phyloP scores from a whole-genome alignment of 2,329 filamentous ascomycete genomes.

The Neurospora sp. region DNA sequence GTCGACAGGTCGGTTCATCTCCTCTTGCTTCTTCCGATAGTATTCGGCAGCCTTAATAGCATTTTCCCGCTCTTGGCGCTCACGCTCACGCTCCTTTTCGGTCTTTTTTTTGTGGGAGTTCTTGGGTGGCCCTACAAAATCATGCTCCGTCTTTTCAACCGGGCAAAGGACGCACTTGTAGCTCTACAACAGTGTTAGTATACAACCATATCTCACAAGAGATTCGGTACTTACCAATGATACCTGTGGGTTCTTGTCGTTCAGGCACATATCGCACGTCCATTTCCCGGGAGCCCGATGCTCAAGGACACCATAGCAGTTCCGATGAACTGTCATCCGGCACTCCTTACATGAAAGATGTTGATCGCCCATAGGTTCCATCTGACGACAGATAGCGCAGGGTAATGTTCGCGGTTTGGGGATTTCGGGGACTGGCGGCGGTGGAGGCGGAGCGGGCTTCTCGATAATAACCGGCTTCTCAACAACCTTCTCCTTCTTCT shows the following conservation, averaged over 20 bases:
- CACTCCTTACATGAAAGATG: constrained; percentile 78
- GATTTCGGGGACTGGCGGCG: constrained; percentile 60
- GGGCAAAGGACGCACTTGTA: constrained; percentile 93
- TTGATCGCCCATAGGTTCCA: constrained; percentile 62
- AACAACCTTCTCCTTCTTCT: constrained; percentile 51
- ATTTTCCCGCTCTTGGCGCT: constrained; percentile 75
- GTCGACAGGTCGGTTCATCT: constrained; percentile 69
- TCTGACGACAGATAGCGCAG: constrained; percentile 72
- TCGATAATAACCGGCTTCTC: constrained; percentile 33
- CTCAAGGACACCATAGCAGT: constrained; percentile 78
- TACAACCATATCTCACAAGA: neutral
- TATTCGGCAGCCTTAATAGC: constrained; percentile 69
- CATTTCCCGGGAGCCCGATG: constrained; percentile 67
- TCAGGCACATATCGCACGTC: constrained; percentile 91
- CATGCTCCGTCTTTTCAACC: constrained; percentile 67
- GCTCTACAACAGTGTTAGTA: constrained; percentile 36
- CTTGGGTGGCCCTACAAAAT: constrained; percentile 76
- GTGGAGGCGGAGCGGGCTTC: constrained; percentile 32
- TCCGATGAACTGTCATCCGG: constrained; percentile 79
- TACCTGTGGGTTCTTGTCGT: constrained; percentile 83
- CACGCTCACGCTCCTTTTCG: constrained; percentile 83
- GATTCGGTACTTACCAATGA: constrained; percentile 60
- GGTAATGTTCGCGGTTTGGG: constrained; percentile 71
- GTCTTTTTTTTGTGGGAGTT: constrained; percentile 75
- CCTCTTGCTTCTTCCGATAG: constrained; percentile 73